Percentiles rank a stretch among this genome's conserved stretches.
phyloP scores from a whole-genome alignment of 108 stramenopile genomes.

The Nannochloropsis salina region DNA sequence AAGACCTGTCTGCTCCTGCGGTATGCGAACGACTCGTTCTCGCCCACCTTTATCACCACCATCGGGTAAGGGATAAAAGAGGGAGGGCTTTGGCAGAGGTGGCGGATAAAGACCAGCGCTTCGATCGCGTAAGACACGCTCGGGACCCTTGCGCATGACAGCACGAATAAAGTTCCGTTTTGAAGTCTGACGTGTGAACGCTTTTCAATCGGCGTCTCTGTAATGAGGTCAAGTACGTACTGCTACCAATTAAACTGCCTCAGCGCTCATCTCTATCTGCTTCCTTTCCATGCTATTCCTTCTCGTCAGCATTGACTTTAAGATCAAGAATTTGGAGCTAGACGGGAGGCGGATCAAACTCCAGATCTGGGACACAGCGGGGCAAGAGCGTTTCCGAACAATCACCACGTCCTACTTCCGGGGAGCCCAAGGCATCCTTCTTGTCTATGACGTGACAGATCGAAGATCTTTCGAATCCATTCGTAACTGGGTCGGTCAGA shows the following conservation, averaged over 20 bases:
- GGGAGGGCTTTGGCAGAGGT: background rate
- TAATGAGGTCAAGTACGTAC: too few relatives aligned
- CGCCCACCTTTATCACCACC: constrained; percentile 61
- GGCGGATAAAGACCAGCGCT: too few relatives aligned
- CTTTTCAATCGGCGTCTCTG: too few relatives aligned
- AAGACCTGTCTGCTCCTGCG: constrained; percentile 98
- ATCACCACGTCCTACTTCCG: constrained; percentile 65
- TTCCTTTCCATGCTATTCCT: background rate
- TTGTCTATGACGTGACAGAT: constrained; percentile 98
- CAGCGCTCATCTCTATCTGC: background rate
- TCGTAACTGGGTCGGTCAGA: constrained; percentile 95
- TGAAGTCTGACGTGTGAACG: too few relatives aligned
- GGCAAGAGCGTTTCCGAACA: constrained; percentile 60
- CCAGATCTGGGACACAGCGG: constrained; percentile 69
- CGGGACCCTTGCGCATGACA: too few relatives aligned
- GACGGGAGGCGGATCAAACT: constrained; percentile 62
- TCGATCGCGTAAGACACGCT: too few relatives aligned
- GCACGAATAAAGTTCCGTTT: too few relatives aligned
- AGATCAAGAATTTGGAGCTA: constrained; percentile 61
- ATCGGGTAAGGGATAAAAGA: constrained; percentile 45
- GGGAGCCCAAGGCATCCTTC: constrained; percentile 82
- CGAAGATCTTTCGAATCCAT: constrained; percentile 92
- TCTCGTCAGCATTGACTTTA: constrained; percentile 54
- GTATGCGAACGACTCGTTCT: constrained; percentile 97
- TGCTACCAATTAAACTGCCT: too few relatives aligned